Evolutionary conservation across 2,329 filamentous ascomycete species (phyloP), one percentile per base, ranked within the genome.

Genomic region (Cryphonectria nitschkei): DNA sequence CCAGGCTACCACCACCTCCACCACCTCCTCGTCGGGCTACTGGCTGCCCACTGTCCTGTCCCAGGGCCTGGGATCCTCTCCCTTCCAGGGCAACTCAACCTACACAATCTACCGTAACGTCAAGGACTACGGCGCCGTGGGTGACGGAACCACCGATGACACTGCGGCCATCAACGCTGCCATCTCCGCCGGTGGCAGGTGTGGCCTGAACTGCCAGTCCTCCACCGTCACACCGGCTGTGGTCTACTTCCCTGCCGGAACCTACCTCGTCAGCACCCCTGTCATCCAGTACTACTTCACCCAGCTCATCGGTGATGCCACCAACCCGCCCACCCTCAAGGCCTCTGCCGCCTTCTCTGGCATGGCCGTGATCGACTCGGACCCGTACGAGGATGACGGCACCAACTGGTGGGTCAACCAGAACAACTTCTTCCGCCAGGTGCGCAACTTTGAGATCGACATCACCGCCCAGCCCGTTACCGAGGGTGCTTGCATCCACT

Each of bases 271-370:
- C 76, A 93, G 90, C 78, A 87, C 85, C 77, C 93, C 95, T 32
- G 89, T 98, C 75, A 82, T 94, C 67, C 92, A 94, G 79, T 92
- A 91, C 81, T 98, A 98, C 86, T 97, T 97, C 84, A 97, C 95
- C 13, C 94, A 98, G 80, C 89, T 98, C 73, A 86, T 98, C 50
- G 95, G 95, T 70, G 94, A 98, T 83, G 90, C 91, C 65, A 78
- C 88, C 76, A 84, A 87, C 73, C 81, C 91, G 19, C 94, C 95
- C 0, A 91, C 90, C 0, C 85, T 98, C 80, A 94, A 95, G 83
- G 92, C 92, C 3, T 80, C 89, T 1, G 79, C 90, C 60, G 84
- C 85, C 76, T 99, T 98, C 78, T 75, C 84, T 2, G 96, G 95
- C 63, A 97, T 98, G 84, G 95, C 92, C 60, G 88, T 98, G 68